Evolutionary conservation across 2,329 filamentous ascomycete genomes (phyloP).

Genomic region (Davidsoniella australis): DNA sequence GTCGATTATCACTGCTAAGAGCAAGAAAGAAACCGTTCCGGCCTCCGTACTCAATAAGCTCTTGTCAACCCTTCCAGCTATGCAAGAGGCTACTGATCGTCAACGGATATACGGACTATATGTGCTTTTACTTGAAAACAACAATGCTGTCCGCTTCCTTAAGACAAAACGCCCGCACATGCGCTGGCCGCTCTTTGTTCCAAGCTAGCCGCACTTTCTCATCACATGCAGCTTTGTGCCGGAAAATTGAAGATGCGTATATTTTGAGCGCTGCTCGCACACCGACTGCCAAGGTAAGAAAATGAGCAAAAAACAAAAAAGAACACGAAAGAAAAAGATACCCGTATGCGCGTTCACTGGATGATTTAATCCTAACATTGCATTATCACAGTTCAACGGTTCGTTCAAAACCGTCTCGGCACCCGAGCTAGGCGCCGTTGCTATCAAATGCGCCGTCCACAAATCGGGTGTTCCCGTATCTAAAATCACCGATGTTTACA

Average conservation of each 20-base stretch:
- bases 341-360: not conserved
- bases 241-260: constrained; percentile 79
- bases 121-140: no score
- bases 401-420: constrained; percentile 69
- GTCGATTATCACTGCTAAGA: constrained; percentile 29
- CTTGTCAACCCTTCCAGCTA: constrained; percentile 37
- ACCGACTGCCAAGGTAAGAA: constrained; percentile 63
- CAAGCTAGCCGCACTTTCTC: constrained; percentile 23
- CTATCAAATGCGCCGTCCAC: constrained; percentile 77
- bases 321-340: no score
- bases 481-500: constrained; percentile 83
- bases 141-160: not conserved
- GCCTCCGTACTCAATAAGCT: constrained; percentile 36
- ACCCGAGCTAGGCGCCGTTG: constrained; percentile 73
- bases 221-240: constrained; percentile 24
- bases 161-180: no score
- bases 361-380: not conserved
- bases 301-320: no score
- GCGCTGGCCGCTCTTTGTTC: no score
- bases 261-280: constrained; percentile 83
- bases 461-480: constrained; percentile 70
- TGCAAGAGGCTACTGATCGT: constrained; percentile 26
- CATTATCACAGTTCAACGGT: constrained; percentile 63
- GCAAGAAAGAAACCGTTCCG: constrained; percentile 23
- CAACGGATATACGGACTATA: no score